phyloP scores from a whole-genome alignment of 2,329 filamentous ascomycete species.

The Chlorencoelia australis region DNA sequence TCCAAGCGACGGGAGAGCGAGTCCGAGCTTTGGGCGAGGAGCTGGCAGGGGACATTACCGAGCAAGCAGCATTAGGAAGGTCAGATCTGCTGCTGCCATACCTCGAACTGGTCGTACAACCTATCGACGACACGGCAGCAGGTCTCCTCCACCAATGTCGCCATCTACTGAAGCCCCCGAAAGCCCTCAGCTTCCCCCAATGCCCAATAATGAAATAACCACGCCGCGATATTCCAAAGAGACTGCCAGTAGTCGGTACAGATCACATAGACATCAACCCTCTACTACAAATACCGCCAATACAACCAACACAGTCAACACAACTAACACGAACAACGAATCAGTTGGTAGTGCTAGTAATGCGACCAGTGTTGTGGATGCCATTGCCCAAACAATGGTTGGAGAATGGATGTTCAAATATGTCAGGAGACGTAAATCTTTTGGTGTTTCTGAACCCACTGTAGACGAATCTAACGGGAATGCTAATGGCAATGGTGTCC shows the following conservation, averaged over 20 bases:
- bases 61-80: conserved; percentile 63
- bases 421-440: conserved; percentile 78
- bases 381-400: conserved; percentile 97
- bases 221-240: conserved; percentile 39
- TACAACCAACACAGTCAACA: conserved; percentile 18
- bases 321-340: background rate
- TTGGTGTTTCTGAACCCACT: conserved; percentile 63
- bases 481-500: conserved; percentile 53
- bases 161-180: conserved; percentile 57
- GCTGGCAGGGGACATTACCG: conserved; percentile 41
- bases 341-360: conserved; percentile 28
- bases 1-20: conserved; percentile 61
- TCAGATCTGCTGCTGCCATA: conserved; percentile 71
- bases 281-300: conserved; percentile 46
- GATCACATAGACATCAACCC: conserved; percentile 43
- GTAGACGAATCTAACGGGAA: conserved; percentile 58
- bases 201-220: conserved; percentile 64
- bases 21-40: conserved; percentile 58
- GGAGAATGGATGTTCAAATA: conserved; percentile 97
- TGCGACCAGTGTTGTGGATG: conserved; percentile 77
- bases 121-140: conserved; percentile 41
- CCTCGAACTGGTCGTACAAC: conserved; percentile 39
- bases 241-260: conserved; percentile 33
- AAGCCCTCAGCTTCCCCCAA: conserved; percentile 60
- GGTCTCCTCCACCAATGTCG: conserved; percentile 57